phyloP scores from a whole-genome alignment of 75 land plant genomes.

The Picea glauca region DNA sequence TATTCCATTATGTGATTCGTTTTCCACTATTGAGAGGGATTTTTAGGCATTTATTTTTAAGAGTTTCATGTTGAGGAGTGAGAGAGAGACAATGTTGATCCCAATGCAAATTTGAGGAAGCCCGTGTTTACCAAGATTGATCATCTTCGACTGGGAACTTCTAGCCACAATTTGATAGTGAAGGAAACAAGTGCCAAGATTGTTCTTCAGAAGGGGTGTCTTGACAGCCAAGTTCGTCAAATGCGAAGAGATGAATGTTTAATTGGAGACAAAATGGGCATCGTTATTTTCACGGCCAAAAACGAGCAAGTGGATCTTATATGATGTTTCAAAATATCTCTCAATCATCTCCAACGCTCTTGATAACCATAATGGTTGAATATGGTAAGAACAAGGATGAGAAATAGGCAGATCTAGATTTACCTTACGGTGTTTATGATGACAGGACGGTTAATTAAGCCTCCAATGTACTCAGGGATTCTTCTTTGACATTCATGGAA shows the following conservation, averaged over 20 bases:
- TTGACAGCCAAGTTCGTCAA: constrained; percentile 38
- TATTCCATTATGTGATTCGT: too few species aligned
- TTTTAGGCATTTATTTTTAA: too few species aligned
- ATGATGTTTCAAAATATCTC: too few species aligned
- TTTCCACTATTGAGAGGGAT: too few species aligned
- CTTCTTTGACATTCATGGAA: too few species aligned
- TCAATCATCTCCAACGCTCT: too few species aligned
- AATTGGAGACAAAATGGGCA: constrained; percentile 45
- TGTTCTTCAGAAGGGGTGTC: constrained; percentile 55
- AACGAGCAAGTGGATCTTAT: constrained; percentile 42
- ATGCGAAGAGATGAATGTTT: constrained; percentile 45
- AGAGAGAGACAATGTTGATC: not conserved
- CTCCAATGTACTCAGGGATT: too few species aligned
- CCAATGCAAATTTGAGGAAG: constrained; percentile 28
- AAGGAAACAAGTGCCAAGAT: constrained; percentile 67
- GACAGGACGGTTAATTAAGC: too few species aligned
- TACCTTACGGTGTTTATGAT: too few species aligned
- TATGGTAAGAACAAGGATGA: too few species aligned
- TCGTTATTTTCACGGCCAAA: constrained; percentile 69
- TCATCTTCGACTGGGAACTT: constrained; percentile 70
- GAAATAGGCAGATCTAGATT: too few species aligned
- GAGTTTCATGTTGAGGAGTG: not conserved
- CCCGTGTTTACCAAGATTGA: constrained; percentile 76
- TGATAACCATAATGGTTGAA: too few species aligned
- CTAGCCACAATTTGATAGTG: constrained; percentile 60